These are phyloP conservation scores for Leishmania gerbilli DNA, from an alignment of 208 protist genomes.

Conservation along the genomic window DNA sequence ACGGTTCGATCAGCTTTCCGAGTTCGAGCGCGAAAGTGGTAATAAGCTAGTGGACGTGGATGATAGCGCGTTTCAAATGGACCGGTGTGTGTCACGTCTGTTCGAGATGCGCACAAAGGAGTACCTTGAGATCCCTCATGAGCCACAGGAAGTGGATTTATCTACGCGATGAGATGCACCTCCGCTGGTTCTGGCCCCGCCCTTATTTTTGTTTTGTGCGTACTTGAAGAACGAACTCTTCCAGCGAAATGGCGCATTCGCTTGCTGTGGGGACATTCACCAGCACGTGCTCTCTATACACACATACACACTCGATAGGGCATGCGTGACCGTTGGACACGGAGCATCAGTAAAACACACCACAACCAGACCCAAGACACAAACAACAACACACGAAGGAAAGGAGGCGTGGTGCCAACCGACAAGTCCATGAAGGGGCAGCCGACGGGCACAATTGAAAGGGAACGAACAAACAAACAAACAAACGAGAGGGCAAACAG, in stretches of 20 bases:
- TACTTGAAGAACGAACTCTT: not conserved
- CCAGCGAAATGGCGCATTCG: not conserved
- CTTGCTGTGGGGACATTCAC: not conserved
- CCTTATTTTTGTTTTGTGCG: not conserved
- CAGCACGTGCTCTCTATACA: not conserved
- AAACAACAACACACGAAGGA: not conserved
- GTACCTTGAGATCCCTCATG: slow-evolving; percentile 78
- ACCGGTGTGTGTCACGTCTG: slow-evolving; percentile 83
- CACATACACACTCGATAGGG: not conserved
- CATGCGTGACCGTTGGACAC: too few species aligned
- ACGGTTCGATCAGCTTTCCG: slow-evolving; percentile 51
- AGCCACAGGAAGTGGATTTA: slow-evolving; percentile 26
- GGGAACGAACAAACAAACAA: slow-evolving; percentile 10
- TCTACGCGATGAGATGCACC: slow-evolving; percentile 19
- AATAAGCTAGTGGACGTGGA: slow-evolving; percentile 63
- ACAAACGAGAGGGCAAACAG: slow-evolving; percentile 1
- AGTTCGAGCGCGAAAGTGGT: slow-evolving; percentile 76
- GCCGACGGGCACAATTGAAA: too few species aligned
- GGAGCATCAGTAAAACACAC: not conserved
- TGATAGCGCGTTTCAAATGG: slow-evolving; percentile 88
- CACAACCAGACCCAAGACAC: not conserved
- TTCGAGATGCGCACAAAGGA: slow-evolving; percentile 89
- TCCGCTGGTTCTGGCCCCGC: not conserved
- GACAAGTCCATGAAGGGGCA: not conserved
- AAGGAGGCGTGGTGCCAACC: not conserved